Conservation (phyloP, 2,329 filamentous ascomycete species). For the Harringtonia lauricola region DNA sequence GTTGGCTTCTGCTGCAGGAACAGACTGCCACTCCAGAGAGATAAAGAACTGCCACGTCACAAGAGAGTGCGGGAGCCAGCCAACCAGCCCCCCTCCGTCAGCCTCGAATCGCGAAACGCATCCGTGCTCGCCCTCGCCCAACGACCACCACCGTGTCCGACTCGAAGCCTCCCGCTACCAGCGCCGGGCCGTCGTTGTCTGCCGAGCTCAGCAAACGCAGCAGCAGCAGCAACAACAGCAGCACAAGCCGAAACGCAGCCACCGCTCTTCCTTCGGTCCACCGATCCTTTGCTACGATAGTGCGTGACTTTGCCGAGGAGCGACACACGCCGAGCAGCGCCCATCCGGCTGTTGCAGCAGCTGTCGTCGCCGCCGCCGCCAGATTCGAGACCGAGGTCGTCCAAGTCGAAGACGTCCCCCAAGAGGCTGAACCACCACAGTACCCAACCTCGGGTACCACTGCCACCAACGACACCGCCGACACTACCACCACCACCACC, state of each 20-base stretch:
- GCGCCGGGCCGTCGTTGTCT: constrained; percentile 4
- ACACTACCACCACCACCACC: neutral
- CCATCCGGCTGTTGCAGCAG: neutral
- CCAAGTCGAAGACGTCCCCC: constrained; percentile 6
- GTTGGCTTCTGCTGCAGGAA: too few relatives aligned
- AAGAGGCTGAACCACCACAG: constrained; percentile 34
- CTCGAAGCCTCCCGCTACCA: constrained; percentile 3
- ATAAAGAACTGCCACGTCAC: too few relatives aligned
- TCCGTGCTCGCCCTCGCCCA: neutral
- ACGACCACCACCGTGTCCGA: constrained; percentile 8
- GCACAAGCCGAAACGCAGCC: neutral
- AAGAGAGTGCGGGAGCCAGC: too few relatives aligned
- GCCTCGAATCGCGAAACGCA: too few relatives aligned
- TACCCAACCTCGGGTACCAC: constrained; percentile 42
- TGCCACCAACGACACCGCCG: neutral
- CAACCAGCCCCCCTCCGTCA: too few relatives aligned
- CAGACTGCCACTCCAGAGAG: too few relatives aligned
- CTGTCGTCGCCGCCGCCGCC: constrained; percentile 16
- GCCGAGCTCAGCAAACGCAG: neutral
- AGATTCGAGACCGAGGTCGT: constrained; percentile 12
- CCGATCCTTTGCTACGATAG: too few relatives aligned
- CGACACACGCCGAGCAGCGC: neutral
- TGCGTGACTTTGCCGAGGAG: neutral
- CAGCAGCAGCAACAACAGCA: neutral
- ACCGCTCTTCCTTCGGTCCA: neutral